A percentile compares a stretch with the other conserved stretches of the same genome.
These are phyloP conservation scores for Veloboletus limbatus DNA, from an alignment of 1,284 basidiomycete species.

Conservation along the genomic window DNA sequence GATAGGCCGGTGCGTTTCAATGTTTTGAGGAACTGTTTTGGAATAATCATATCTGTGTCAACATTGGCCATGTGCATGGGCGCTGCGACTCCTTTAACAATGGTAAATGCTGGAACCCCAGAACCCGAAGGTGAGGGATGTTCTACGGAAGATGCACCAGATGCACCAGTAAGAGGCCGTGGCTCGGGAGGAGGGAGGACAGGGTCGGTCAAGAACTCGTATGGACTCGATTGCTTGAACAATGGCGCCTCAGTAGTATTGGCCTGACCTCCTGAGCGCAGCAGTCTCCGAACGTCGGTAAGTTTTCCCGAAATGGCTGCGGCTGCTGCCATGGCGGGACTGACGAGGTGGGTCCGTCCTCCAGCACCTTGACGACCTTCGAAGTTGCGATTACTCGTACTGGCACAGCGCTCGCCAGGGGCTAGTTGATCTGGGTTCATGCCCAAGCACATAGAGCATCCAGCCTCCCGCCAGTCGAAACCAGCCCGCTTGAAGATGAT, in stretches of 20 bases:
- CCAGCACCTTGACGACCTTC: constrained; percentile 79
- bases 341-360: constrained; percentile 90
- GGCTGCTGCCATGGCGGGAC: constrained; percentile 95
- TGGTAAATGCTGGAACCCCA: constrained; percentile 72
- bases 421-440: constrained; percentile 96
- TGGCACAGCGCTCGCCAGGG: constrained; percentile 91
- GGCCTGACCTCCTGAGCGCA: constrained; percentile 50
- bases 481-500: constrained; percentile 90
- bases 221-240: constrained; percentile 67
- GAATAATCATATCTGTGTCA: constrained; percentile 97
- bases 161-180: constrained; percentile 38
- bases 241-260: constrained; percentile 47
- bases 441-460: constrained; percentile 97
- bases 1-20: constrained; percentile 91
- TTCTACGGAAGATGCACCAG: constrained; percentile 32
- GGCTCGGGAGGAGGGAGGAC: constrained; percentile 67
- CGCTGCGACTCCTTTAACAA: constrained; percentile 83
- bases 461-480: constrained; percentile 97
- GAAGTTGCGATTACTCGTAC: constrained; percentile 96
- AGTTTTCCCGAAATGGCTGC: constrained; percentile 89
- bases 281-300: constrained; percentile 84
- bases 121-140: constrained; percentile 59
- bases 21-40: constrained; percentile 95
- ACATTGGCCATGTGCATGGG: constrained; percentile 92
- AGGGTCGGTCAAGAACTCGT: constrained; percentile 77